Evolutionary conservation across 2,329 filamentous ascomycete species (phyloP).

Genomic region (Akanthomyces uredinophilus): DNA sequence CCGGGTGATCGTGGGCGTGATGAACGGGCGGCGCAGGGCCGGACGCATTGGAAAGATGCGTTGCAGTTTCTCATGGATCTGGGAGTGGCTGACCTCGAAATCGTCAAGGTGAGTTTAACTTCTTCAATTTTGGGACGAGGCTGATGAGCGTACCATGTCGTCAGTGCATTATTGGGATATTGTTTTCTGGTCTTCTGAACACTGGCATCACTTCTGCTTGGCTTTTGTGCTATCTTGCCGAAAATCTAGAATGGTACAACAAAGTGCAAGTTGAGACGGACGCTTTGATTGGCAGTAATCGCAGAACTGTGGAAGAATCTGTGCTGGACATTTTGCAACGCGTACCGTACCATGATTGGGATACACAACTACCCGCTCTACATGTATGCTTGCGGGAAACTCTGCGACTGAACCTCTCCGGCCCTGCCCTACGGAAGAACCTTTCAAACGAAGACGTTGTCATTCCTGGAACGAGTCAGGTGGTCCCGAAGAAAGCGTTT

Average conservation of each 20-base stretch:
- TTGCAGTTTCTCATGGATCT: slow-evolving; percentile 50
- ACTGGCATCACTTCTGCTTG: slow-evolving; percentile 50
- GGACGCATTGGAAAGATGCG: slow-evolving; percentile 43
- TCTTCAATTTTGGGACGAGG: neutral
- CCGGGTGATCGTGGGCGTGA: slow-evolving; percentile 42
- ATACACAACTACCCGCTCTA: slow-evolving; percentile 47
- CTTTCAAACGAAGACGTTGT: slow-evolving; percentile 38
- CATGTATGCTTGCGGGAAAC: slow-evolving; percentile 48
- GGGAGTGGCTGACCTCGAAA: slow-evolving; percentile 38
- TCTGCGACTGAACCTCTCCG: slow-evolving; percentile 45
- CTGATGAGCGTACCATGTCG: neutral
- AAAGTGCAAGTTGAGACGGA: slow-evolving; percentile 44
- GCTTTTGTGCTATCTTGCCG: slow-evolving; percentile 45
- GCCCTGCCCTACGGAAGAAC: slow-evolving; percentile 49
- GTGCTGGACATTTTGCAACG: slow-evolving; percentile 34
- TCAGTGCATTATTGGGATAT: slow-evolving; percentile 46
- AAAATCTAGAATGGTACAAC: slow-evolving; percentile 41
- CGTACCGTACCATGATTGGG: slow-evolving; percentile 50
- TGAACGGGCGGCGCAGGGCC: slow-evolving; percentile 38
- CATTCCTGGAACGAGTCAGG: slow-evolving; percentile 39
- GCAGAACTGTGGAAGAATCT: slow-evolving; percentile 25
- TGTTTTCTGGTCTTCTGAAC: slow-evolving; percentile 56
- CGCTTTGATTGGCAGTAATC: slow-evolving; percentile 37
- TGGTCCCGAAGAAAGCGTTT: slow-evolving; percentile 45
- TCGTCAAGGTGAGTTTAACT: slow-evolving; percentile 34